Base-by-base conservation (phyloP, 805 yeast species). In the Kurtzmaniella cleridarum region DNA sequence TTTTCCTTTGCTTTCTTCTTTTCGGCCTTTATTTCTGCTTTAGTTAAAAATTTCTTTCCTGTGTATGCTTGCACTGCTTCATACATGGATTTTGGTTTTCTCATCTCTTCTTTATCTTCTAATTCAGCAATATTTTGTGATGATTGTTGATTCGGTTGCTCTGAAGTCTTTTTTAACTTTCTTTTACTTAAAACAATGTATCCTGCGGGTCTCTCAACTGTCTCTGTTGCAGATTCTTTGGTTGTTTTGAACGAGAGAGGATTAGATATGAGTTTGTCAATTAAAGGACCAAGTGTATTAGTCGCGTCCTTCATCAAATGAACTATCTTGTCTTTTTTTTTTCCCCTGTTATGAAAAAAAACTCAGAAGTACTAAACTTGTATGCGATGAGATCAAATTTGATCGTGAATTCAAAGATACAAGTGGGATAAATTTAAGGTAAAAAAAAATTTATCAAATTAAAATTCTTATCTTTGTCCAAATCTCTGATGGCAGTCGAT, bases 171-270 rank as follows among this genome's bases (percentile, higher is more conserved):
- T 17, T 35, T 38, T 48, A 49, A 47, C 14, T 28, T 11, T 32
- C 38, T 38, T 28, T 45, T 41, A 30, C 38, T 46, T 32, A 71
- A 59, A 55, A 75, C 53, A 7, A 73, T 69, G 58, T 79, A 83
- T 44, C 67, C 62, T 3, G 74, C 57, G 1, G 79, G 81, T 51
- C 57, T 69, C 35, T 64, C 51, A 14, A 42, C 51, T 14, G 69
- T 52, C 11, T 66, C 65, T 15, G 66, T 61, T 53, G 77, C 84
- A 5, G 79, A 75, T 39, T 62, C 62, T 45, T 70, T 75, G 12
- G 86, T 89, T 3, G 78, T 67, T 39, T 73, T 78, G 58, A 86
- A 87, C 23, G 67, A 68, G 37, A 82, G 55, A 8, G 88, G 89
- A 41, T 76, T 75, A 23, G 79, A 60, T 30, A 81, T 64, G 40